These are phyloP conservation scores for Phylloporus sp. DNA, from an alignment of 768 basidiomycete genomes.

Conservation along the genomic window DNA sequence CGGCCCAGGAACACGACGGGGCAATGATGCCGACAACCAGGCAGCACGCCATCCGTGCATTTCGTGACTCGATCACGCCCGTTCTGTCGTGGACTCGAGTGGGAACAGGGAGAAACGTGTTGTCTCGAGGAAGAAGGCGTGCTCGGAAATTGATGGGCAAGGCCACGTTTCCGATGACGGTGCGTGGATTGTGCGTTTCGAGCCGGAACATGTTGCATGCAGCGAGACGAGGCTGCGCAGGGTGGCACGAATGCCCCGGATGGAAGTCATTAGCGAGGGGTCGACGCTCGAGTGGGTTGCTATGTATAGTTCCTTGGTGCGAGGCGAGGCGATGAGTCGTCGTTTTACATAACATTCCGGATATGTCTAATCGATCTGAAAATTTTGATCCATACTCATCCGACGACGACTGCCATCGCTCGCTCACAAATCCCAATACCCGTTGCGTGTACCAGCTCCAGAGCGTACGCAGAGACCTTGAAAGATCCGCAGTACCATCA, in stretches of 20 bases:
- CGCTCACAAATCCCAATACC: conserved; percentile 11
- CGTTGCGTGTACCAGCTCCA: conserved; percentile 19
- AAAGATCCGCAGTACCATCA: conserved; percentile 44
- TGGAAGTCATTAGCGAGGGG: conserved; percentile 17
- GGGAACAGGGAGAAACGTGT: conserved; percentile 10
- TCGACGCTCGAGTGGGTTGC: conserved; percentile 6
- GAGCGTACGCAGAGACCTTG: conserved; percentile 33
- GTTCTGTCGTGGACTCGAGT: too few species aligned
- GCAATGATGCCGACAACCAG: background rate
- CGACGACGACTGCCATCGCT: conserved; percentile 20
- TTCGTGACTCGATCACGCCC: too few species aligned
- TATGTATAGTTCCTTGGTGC: conserved; percentile 20
- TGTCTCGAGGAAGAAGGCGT: background rate
- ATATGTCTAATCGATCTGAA: conserved; percentile 19
- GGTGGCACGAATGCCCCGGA: conserved; percentile 14
- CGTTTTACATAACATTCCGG: conserved; percentile 20
- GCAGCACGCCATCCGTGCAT: conserved; percentile 8
- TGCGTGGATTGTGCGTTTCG: conserved; percentile 24
- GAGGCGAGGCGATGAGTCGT: too few species aligned
- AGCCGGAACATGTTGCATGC: conserved; percentile 26
- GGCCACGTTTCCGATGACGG: conserved; percentile 15
- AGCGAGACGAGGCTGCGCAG: conserved; percentile 21
- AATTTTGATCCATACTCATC: conserved; percentile 15
- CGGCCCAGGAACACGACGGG: conserved; percentile 9
- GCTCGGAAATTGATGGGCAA: conserved; percentile 23